phyloP scores from a whole-genome alignment of 2,329 filamentous ascomycete species.

The Aspergillus ibericus region DNA sequence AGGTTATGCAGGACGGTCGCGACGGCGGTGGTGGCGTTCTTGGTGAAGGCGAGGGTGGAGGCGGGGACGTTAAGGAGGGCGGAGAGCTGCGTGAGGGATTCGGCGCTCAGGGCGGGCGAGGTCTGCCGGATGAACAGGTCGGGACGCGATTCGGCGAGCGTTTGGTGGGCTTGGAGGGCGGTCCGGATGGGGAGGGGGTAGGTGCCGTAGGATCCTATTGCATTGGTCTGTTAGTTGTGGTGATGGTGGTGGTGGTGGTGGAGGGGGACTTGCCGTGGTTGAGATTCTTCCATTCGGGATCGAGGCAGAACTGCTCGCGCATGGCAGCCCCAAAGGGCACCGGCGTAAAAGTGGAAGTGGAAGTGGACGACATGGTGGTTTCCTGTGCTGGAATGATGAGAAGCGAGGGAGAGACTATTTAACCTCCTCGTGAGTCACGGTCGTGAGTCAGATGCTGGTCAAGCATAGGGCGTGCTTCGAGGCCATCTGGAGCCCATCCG shows the following conservation, averaged over 20 bases:
- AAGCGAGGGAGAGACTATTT: neutral
- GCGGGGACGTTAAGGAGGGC: conserved; percentile 64
- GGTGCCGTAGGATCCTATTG: conserved; percentile 70
- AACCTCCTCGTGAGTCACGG: no score
- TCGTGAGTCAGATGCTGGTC: no score
- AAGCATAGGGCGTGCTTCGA: no score
- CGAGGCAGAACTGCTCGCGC: conserved; percentile 68
- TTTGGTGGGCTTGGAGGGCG: conserved; percentile 64
- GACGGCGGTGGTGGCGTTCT: conserved; percentile 70
- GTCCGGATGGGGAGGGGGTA: conserved; percentile 64
- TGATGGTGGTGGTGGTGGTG: neutral
- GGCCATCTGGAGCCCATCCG: no score
- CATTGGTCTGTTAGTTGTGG: neutral
- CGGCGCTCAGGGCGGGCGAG: conserved; percentile 62
- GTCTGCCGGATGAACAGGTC: conserved; percentile 75
- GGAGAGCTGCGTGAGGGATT: conserved; percentile 65
- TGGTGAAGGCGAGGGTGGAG: conserved; percentile 71
- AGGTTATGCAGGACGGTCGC: conserved; percentile 81
- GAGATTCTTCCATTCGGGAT: conserved; percentile 67
- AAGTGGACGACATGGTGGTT: neutral
- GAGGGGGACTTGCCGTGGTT: conserved; percentile 66
- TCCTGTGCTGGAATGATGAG: neutral
- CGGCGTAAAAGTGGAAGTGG: neutral
- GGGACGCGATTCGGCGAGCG: conserved; percentile 64
- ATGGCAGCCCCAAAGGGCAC: conserved; percentile 55